Evolutionary conservation across 2,329 filamentous ascomycete genomes (phyloP).

Genomic region (Anthostomella pinea): DNA sequence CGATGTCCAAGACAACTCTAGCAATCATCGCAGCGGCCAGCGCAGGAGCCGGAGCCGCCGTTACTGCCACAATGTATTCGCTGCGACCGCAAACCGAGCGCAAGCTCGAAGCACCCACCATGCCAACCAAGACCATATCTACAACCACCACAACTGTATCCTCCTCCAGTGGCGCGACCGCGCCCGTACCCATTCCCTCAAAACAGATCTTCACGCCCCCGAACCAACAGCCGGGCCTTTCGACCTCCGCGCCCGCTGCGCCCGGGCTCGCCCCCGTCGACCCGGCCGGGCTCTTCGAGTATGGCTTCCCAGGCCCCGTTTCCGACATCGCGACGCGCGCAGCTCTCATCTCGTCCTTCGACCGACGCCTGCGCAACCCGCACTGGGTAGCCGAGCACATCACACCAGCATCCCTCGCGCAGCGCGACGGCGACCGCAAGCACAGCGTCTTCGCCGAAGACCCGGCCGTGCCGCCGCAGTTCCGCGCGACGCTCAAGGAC

Average conservation of each 20-base stretch:
- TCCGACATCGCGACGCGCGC: constrained; percentile 75
- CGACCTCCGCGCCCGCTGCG: constrained; percentile 32
- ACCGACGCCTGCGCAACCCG: constrained; percentile 87
- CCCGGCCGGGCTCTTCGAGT: constrained; percentile 74
- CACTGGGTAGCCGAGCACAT: constrained; percentile 97
- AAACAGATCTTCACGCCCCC: constrained; percentile 50
- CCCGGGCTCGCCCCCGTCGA: constrained; percentile 54
- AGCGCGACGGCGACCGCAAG: constrained; percentile 76
- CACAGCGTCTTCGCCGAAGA: constrained; percentile 85
- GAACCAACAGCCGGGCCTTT: constrained; percentile 26
- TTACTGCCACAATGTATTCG: constrained; percentile 67
- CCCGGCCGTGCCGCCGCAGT: constrained; percentile 72
- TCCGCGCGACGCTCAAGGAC: constrained; percentile 86
- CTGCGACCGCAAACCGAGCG: constrained; percentile 43
- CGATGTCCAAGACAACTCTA: constrained; percentile 76
- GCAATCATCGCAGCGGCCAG: constrained; percentile 73
- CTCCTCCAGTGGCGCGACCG: constrained; percentile 33
- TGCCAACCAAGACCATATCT: constrained; percentile 37
- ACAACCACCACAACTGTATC: constrained; percentile 32
- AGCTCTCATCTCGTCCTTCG: constrained; percentile 82
- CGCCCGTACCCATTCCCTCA: constrained; percentile 49
- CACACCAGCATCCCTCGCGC: constrained; percentile 76
- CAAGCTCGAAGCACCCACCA: constrained; percentile 39
- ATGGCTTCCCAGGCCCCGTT: constrained; percentile 89
- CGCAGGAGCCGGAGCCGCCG: constrained; percentile 71